Conservation (phyloP, 1,284 basidiomycete genomes). For the Papiliotrema fonsecae region DNA sequence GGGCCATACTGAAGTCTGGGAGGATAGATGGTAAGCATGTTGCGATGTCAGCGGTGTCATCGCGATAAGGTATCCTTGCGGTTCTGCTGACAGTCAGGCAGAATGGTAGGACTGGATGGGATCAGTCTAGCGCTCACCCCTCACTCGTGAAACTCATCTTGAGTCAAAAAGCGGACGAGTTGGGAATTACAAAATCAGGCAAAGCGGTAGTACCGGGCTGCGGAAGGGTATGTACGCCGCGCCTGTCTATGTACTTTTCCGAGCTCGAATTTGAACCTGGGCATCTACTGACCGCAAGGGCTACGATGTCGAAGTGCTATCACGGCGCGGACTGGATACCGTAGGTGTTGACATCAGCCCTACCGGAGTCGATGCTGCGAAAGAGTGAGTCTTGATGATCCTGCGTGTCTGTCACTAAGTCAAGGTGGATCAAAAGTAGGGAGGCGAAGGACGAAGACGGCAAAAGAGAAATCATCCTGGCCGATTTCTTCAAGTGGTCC, state of each 20-base stretch:
- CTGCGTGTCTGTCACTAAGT: not conserved
- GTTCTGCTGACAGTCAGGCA: slow-evolving; percentile 53
- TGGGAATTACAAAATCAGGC: slow-evolving; percentile 56
- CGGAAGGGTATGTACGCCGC: slow-evolving; percentile 55
- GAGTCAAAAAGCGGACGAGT: slow-evolving; percentile 41
- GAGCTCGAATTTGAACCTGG: too few species aligned
- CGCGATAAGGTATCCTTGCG: too few species aligned
- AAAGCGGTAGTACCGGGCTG: slow-evolving; percentile 67
- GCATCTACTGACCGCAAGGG: slow-evolving; percentile 53
- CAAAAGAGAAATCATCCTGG: slow-evolving; percentile 46
- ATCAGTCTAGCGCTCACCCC: slow-evolving; percentile 56
- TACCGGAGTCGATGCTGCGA: slow-evolving; percentile 55
- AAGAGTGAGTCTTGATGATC: slow-evolving; percentile 46
- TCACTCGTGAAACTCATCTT: slow-evolving; percentile 56
- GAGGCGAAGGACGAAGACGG: slow-evolving; percentile 6
- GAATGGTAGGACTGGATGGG: slow-evolving; percentile 62
- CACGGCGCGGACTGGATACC: slow-evolving; percentile 52
- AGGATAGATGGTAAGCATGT: too few species aligned
- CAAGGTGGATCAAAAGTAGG: slow-evolving; percentile 23
- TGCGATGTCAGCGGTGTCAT: too few species aligned
- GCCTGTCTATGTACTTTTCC: not conserved
- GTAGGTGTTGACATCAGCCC: slow-evolving; percentile 58
- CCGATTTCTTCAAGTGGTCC: slow-evolving; percentile 57
- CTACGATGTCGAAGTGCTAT: slow-evolving; percentile 62
- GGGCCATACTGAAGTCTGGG: too few species aligned